These are phyloP conservation scores for Russula ochroleuca DNA, from an alignment of 768 basidiomycete species.

Conservation along the genomic window DNA sequence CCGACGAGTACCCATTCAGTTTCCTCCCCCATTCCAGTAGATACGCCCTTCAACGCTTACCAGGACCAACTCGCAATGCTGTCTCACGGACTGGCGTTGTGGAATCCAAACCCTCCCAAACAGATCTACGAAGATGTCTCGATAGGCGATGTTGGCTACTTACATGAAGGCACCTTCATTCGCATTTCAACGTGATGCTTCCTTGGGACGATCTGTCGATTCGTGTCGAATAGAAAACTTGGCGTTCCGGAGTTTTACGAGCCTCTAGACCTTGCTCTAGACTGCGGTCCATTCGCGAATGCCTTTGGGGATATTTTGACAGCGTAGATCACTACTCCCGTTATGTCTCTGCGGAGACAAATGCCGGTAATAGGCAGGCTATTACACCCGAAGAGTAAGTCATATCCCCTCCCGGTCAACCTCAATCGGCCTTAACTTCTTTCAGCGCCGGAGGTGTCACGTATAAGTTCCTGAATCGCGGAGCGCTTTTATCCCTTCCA, in stretches of 20 bases:
- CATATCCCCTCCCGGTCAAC: not conserved
- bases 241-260: not conserved
- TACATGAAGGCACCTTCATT: conserved; percentile 20
- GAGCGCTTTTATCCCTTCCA: conserved; percentile 1
- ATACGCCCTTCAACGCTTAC: too few relatives aligned
- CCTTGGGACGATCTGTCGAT: not conserved
- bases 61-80: too few relatives aligned
- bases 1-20: too few relatives aligned
- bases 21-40: too few relatives aligned
- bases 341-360: too few relatives aligned
- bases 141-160: conserved; percentile 27
- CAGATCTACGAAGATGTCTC: conserved; percentile 16
- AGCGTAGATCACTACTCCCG: too few relatives aligned
- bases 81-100: not conserved
- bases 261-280: not conserved
- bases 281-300: not conserved
- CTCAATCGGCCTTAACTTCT: not conserved
- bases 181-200: conserved; percentile 23
- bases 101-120: conserved; percentile 22
- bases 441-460: not conserved
- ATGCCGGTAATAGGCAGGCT: too few relatives aligned
- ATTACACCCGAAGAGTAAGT: not conserved
- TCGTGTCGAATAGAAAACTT: not conserved
- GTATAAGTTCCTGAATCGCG: not conserved
- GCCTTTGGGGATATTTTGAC: too few relatives aligned